phyloP scores from a whole-genome alignment of 2,329 filamentous ascomycete species.

The Fusarium sp. region DNA sequence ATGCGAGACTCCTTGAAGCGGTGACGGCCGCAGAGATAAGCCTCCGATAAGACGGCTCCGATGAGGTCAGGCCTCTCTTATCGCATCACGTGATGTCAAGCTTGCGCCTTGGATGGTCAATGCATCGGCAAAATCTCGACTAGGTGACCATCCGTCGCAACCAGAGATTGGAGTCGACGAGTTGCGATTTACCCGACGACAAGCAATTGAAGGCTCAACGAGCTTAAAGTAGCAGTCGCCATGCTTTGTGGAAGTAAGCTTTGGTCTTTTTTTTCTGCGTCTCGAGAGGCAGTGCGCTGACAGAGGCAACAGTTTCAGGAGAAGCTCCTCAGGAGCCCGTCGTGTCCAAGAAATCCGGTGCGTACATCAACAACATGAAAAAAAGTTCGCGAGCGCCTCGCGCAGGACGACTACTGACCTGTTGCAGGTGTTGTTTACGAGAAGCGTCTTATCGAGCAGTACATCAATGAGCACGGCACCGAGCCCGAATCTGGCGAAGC shows the following conservation, averaged over 20 bases:
- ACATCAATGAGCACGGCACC: slow-evolving; percentile 91
- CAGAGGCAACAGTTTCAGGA: slow-evolving; percentile 78
- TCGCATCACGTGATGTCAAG: slow-evolving; percentile 44
- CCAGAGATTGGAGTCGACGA: slow-evolving; percentile 36
- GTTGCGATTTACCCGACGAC: slow-evolving; percentile 37
- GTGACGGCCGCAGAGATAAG: slow-evolving; percentile 5
- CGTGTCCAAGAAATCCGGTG: slow-evolving; percentile 93
- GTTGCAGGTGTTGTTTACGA: slow-evolving; percentile 85
- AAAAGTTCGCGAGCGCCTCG: not conserved
- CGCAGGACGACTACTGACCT: slow-evolving; percentile 24
- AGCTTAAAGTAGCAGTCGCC: slow-evolving; percentile 44
- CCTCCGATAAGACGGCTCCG: slow-evolving; percentile 24
- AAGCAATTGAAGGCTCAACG: slow-evolving; percentile 44
- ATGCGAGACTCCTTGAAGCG: not conserved
- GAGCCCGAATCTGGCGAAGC: slow-evolving; percentile 92
- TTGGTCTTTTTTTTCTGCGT: not conserved
- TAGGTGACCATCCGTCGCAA: slow-evolving; percentile 40
- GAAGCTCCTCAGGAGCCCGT: slow-evolving; percentile 96
- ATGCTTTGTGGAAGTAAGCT: slow-evolving; percentile 63
- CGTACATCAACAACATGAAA: slow-evolving; percentile 46
- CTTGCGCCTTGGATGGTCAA: slow-evolving; percentile 39
- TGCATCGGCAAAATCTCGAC: slow-evolving; percentile 48
- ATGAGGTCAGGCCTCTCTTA: slow-evolving; percentile 14
- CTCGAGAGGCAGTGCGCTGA: slow-evolving; percentile 23
- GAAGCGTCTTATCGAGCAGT: slow-evolving; percentile 93